Evolutionary conservation across 768 basidiomycete species (phyloP).

Genomic region (Mycena chlorophos): DNA sequence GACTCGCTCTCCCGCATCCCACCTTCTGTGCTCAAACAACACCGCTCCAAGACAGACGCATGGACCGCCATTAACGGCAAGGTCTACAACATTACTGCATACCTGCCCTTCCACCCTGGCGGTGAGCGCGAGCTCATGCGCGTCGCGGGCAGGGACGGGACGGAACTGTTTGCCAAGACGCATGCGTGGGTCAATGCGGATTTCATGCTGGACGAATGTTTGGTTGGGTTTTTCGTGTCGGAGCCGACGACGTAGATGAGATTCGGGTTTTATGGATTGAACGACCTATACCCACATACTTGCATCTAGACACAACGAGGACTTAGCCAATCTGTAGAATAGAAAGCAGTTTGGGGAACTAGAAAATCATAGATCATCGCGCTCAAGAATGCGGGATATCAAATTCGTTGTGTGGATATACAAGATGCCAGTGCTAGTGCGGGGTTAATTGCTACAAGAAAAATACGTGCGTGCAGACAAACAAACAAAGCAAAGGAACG

Average conservation of each 20-base stretch:
- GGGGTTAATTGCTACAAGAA: constrained; percentile 16
- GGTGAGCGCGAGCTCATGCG: constrained; percentile 94
- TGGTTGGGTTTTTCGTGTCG: constrained; percentile 86
- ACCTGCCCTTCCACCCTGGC: constrained; percentile 89
- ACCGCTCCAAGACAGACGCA: constrained; percentile 83
- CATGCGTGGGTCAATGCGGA: constrained; percentile 99
- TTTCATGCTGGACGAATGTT: constrained; percentile 89
- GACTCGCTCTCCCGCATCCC: constrained; percentile 68
- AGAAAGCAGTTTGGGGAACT: not conserved
- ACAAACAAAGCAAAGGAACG: not conserved
- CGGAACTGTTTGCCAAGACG: constrained; percentile 87
- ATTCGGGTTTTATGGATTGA: not conserved
- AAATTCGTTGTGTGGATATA: constrained; percentile 7
- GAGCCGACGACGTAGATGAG: constrained; percentile 46
- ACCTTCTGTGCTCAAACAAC: constrained; percentile 73
- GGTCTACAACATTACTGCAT: constrained; percentile 95
- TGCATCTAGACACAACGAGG: not conserved
- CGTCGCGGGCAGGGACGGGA: constrained; percentile 92
- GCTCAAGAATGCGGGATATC: constrained; percentile 4
- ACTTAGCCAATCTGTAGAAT: not conserved
- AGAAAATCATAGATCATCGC: not conserved
- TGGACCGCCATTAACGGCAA: constrained; percentile 93
- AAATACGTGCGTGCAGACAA: constrained; percentile 24
- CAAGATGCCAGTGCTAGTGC: constrained; percentile 12
- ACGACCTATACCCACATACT: constrained; percentile 4